A percentile compares a stretch with the other conserved stretches of the same genome.
These are phyloP conservation scores for Adansonia gregorii DNA, from an alignment of 441 rosid species.

Conservation along the genomic window DNA sequence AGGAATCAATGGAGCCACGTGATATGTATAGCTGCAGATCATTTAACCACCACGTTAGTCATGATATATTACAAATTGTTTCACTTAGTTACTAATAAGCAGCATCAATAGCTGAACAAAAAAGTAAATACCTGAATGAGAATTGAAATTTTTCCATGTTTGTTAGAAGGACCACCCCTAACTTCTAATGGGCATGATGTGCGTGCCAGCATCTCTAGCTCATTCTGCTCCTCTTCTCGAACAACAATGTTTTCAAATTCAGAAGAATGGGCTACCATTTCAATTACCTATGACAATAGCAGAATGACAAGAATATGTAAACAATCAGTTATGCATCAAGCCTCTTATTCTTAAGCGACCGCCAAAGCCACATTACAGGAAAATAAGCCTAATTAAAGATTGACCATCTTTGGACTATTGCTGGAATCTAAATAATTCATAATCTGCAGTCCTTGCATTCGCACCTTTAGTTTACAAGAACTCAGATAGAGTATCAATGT, in stretches of 20 bases:
- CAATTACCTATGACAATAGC: constrained; percentile 64
- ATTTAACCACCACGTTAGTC: constrained; percentile 35
- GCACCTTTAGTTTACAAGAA: neutral
- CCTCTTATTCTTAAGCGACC: constrained; percentile 9
- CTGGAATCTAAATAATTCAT: neutral
- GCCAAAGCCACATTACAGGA: neutral
- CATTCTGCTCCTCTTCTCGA: constrained; percentile 98
- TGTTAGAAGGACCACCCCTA: constrained; percentile 93
- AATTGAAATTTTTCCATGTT: constrained; percentile 97
- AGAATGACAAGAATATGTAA: constrained; percentile 23
- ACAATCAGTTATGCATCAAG: constrained; percentile 19
- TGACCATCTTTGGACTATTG: neutral
- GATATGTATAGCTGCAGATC: constrained; percentile 91
- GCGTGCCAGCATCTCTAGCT: constrained; percentile 83
- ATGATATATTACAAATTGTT: constrained; percentile 25
- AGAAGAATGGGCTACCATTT: constrained; percentile 98
- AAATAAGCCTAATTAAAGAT: constrained; percentile 2
- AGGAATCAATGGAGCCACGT: constrained; percentile 90
- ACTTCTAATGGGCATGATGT: constrained; percentile 89
- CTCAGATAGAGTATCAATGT: neutral
- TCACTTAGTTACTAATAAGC: constrained; percentile 26
- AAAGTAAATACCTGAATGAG: constrained; percentile 79
- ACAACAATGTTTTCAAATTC: constrained; percentile 98
- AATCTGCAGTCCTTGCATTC: neutral
- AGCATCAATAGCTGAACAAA: constrained; percentile 27